Base-by-base conservation (phyloP, 192 early-diverging fungal genomes). In the Backusella westeae region DNA sequence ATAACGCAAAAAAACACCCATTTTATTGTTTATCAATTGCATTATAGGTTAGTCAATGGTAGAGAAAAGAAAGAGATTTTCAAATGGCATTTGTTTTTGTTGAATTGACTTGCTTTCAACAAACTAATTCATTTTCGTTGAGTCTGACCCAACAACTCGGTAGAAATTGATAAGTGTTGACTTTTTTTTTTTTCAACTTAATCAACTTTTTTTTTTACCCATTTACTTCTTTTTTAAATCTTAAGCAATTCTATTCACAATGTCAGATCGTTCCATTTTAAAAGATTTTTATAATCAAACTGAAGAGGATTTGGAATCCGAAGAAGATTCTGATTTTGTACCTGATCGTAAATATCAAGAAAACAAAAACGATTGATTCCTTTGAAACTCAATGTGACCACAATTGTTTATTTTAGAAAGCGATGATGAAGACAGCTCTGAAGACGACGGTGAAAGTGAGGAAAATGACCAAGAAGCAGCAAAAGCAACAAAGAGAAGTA, bases 291-390 rank as follows among this genome's bases (percentile, higher is more conserved):
- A 69, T 69, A 69, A 71, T 29, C 15, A 71, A 44, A 46, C 42
- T 19, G 26, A 71, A 44, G 14, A 56, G 34, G 67, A 69, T 6
- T 15, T 32, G 14, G 77, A 53, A 69, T 41, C 49, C 38, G 77
- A 78, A 23, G 73, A 71, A 0, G 78, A 79, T 67, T 71, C 74
- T 42, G 78, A 79, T 52, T 79, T 75, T 34, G 65, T 63, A 15
- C 78, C 78, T 19, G 73, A 75, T 26, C 34, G 78, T 75, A 75
- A 79, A 53, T 41, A 41, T 23, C 26, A 74, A 41, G 17, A 23
- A 66, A 26, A n/a, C 2, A 41, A 29, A 65, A 38, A 65, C 35
- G 1, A 56, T 6, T 21, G 34, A 49, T 17, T 17, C 17, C 5
- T 49, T 49, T 49, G n/a, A 34, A 34, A 7, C 23, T 19, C 66